Conservation (phyloP, 2,329 filamentous ascomycete genomes). For the Ceratocystis eucalypticola region DNA sequence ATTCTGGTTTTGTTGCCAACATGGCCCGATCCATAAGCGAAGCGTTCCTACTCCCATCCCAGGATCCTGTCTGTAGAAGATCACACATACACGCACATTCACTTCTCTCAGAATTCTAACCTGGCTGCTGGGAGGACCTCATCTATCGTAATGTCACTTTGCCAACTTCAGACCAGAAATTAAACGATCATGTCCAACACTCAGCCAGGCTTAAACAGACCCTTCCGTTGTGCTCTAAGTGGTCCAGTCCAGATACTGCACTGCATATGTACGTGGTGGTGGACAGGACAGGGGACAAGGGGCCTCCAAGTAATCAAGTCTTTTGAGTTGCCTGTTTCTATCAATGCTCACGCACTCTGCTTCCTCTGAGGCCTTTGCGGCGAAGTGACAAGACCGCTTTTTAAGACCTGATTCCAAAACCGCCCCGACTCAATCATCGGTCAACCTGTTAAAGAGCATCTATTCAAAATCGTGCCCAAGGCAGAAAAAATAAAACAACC, state of each 20-base stretch:
- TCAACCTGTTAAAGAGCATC: neutral
- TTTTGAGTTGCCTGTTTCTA: neutral
- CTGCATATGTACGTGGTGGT: neutral
- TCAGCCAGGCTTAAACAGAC: neutral
- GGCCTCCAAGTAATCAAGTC: neutral
- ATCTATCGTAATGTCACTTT: neutral
- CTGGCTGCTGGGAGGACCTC: neutral
- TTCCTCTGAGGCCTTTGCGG: neutral
- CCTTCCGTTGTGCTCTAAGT: neutral
- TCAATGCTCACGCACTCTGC: neutral
- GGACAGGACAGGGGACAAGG: constrained; percentile 6
- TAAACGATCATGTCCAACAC: neutral
- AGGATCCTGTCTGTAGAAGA: no score
- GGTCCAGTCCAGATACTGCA: neutral
- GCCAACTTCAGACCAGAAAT: neutral
- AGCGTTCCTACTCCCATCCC: no score
- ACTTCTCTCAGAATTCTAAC: no score
- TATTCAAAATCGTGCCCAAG: neutral
- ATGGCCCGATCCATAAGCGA: neutral
- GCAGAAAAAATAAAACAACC: neutral
- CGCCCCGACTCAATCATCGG: neutral
- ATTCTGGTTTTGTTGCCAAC: neutral
- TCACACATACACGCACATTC: no score
- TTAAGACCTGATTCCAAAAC: constrained; percentile 1
- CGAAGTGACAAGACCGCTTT: neutral